Percentiles rank a stretch among this genome's conserved stretches.
Conservation (phyloP, 108 stramenopile genomes). For the Cafeteria roenbergensis region DNA sequence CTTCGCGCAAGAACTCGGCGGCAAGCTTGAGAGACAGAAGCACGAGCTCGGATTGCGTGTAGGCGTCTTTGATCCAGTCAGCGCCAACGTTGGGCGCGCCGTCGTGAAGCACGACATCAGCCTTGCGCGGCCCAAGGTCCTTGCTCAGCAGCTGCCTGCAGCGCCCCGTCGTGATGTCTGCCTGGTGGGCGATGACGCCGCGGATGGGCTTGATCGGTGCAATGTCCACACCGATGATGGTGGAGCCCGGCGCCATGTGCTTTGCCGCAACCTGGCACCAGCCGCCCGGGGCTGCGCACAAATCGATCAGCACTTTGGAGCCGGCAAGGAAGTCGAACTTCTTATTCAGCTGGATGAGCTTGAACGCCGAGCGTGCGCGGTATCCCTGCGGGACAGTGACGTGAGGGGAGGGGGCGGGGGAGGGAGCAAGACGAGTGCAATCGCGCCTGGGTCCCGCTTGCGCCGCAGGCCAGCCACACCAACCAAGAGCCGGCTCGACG, state of each 20-base stretch:
- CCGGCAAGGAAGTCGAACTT: slow-evolving; percentile 68
- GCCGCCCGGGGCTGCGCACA: slow-evolving; percentile 98
- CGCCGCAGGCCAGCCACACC: too few species aligned
- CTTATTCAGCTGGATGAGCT: slow-evolving; percentile 93
- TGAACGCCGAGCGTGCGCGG: slow-evolving; percentile 63
- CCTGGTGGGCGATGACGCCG: slow-evolving; percentile 75
- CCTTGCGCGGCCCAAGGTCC: slow-evolving; percentile 54
- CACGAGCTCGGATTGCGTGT: slow-evolving; percentile 87
- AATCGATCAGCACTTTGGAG: slow-evolving; percentile 69
- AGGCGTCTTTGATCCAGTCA: slow-evolving; percentile 85
- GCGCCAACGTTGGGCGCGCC: slow-evolving; percentile 99
- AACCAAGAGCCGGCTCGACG: too few species aligned
- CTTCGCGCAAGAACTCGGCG: slow-evolving; percentile 64
- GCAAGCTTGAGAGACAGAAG: slow-evolving; percentile 88
- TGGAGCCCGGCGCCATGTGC: slow-evolving; percentile 42
- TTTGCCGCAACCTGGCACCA: slow-evolving; percentile 91
- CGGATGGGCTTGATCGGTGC: slow-evolving; percentile 72
- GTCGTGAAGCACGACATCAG: slow-evolving; percentile 92
- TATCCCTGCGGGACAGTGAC: slow-evolving; percentile 14
- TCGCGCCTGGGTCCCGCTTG: too few species aligned
- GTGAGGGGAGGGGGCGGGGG: background rate
- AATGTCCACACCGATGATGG: slow-evolving; percentile 89
- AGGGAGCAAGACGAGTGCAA: slow-evolving; percentile 66
- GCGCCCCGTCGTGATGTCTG: slow-evolving; percentile 90
- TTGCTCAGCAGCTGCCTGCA: slow-evolving; percentile 65